Conservation (phyloP, 306 rosid genomes). For the Quercus aquifolioides region DNA sequence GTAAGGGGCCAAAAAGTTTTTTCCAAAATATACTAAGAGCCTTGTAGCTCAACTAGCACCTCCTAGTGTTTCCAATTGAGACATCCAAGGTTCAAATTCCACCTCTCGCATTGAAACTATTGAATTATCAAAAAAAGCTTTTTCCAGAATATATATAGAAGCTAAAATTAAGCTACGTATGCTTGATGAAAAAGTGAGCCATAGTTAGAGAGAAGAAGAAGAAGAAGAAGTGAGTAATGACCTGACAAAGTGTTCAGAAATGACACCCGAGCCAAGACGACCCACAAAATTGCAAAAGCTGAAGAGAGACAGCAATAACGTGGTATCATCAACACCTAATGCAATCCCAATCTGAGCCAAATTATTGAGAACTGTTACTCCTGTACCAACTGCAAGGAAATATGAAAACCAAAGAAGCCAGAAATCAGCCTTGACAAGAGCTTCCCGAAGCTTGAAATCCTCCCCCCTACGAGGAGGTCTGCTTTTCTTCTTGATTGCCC, state of each 20-base stretch:
- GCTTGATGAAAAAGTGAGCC: constrained; percentile 1
- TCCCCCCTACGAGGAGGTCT: constrained; percentile 88
- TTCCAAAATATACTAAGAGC: neutral
- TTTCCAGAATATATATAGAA: neutral
- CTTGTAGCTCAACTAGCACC: too few relatives aligned
- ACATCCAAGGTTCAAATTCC: too few relatives aligned
- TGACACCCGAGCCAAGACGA: constrained; percentile 75
- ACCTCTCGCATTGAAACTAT: too few relatives aligned
- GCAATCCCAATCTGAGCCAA: constrained; percentile 85
- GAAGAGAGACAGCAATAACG: constrained; percentile 66
- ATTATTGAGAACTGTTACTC: constrained; percentile 81
- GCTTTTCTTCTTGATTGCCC: constrained; percentile 70
- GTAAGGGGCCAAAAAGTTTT: neutral
- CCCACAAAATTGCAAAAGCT: constrained; percentile 81
- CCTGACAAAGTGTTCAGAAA: constrained; percentile 92
- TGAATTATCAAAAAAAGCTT: neutral
- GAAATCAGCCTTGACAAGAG: constrained; percentile 80
- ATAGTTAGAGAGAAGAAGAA: neutral
- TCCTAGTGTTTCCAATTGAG: too few relatives aligned
- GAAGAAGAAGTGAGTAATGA: constrained; percentile 14
- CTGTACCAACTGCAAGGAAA: constrained; percentile 74
- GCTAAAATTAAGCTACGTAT: neutral
- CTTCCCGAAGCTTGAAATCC: constrained; percentile 73
- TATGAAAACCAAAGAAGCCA: constrained; percentile 85
- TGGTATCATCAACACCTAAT: constrained; percentile 55